These are phyloP conservation scores for Colletotrichum godetiae DNA, from an alignment of 2,329 filamentous ascomycete genomes.

Conservation along the genomic window DNA sequence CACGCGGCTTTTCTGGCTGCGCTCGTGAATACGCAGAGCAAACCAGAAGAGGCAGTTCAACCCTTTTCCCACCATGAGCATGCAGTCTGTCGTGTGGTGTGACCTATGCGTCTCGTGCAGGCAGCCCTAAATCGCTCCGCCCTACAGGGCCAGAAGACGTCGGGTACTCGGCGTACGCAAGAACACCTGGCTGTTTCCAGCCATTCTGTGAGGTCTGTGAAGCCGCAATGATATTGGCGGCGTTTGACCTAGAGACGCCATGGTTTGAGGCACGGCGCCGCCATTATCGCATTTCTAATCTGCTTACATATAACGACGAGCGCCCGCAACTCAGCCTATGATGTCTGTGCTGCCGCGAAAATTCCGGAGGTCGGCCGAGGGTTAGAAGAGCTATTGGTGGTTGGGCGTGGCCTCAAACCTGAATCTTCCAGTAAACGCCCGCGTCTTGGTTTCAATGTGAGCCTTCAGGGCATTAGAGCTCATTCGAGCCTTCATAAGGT, in stretches of 20 bases:
- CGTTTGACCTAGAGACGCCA: background rate
- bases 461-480: background rate
- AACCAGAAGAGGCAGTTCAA: conserved; percentile 9
- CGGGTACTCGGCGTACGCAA: conserved; percentile 7
- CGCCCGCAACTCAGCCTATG: conserved; percentile 8
- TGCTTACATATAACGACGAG: conserved; percentile 7
- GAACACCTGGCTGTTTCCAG: background rate
- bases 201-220: background rate
- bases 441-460: background rate
- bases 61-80: conserved; percentile 2
- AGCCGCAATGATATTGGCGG: background rate
- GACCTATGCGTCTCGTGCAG: conserved; percentile 8
- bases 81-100: conserved; percentile 24
- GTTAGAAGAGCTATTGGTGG: background rate
- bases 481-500: background rate
- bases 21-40: conserved; percentile 2
- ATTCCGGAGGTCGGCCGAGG: background rate
- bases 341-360: background rate
- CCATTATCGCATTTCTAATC: conserved; percentile 25
- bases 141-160: background rate
- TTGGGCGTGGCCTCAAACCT: background rate
- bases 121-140: conserved; percentile 25
- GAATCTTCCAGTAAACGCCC: background rate
- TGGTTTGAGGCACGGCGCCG: background rate
- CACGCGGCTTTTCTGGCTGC: background rate